phyloP scores from a whole-genome alignment of 2,329 filamentous ascomycete species.

The Juglanconis oblonga region DNA sequence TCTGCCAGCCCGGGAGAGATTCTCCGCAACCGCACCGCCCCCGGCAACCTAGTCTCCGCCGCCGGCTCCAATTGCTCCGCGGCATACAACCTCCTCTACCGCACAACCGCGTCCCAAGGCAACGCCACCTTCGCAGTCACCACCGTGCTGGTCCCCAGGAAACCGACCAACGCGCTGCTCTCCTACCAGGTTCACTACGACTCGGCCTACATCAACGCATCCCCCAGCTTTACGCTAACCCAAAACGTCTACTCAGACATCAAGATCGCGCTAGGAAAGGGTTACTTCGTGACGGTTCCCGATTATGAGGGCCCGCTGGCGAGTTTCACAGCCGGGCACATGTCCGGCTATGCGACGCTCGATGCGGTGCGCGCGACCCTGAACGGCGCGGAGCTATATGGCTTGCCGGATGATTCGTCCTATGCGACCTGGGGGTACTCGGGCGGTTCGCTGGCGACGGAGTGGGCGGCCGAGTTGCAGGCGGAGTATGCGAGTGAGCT shows the following conservation, averaged over 20 bases:
- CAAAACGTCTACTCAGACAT: constrained; percentile 29
- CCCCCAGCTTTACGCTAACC: constrained; percentile 35
- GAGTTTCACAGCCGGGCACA: constrained; percentile 38
- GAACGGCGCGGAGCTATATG: constrained; percentile 22
- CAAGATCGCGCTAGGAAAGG: constrained; percentile 33
- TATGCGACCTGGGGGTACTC: constrained; percentile 52
- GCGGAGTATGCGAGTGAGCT: constrained; percentile 46
- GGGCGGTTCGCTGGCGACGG: constrained; percentile 47
- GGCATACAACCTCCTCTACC: constrained; percentile 33
- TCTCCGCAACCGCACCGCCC: constrained; percentile 11
- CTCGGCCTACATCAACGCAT: constrained; percentile 34
- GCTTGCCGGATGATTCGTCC: constrained; percentile 29
- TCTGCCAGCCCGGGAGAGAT: background rate
- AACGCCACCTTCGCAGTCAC: constrained; percentile 34
- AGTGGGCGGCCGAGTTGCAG: constrained; percentile 48
- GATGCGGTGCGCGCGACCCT: constrained; percentile 41
- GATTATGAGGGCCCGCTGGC: constrained; percentile 43
- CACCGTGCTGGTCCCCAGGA: constrained; percentile 28
- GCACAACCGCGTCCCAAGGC: constrained; percentile 30
- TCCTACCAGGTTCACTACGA: constrained; percentile 41
- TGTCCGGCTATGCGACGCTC: constrained; percentile 40
- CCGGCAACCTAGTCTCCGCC: background rate
- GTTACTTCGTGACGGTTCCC: constrained; percentile 43
- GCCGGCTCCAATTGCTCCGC: constrained; percentile 9
- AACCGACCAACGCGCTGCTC: constrained; percentile 29